Evolutionary conservation across 2,329 filamentous ascomycete species (phyloP), one percentile per base, ranked within the genome.

Genomic region (Bipolaris oryzae): DNA sequence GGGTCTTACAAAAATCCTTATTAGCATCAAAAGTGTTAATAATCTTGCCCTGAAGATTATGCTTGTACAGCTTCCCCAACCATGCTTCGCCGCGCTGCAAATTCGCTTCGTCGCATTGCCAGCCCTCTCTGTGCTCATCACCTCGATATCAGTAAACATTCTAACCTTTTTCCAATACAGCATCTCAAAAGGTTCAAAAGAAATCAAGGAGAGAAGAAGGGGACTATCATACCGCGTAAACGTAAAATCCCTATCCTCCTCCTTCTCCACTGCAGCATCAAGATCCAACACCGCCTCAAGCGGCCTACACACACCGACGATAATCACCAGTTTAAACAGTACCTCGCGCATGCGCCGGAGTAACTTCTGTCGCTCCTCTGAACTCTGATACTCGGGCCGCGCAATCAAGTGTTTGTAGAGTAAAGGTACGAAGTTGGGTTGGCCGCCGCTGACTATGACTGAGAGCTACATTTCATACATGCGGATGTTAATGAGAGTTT

Each of bases 251-350:
- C 80, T 82, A 63, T 89, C 86, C 67, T 87, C 85, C 0, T 77
- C 78, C 23, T 69, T 72, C 28, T 31, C 28, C 61, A 86, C 84
- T 9, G 83, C 68, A 15, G 78, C 75, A 54, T 74, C 77, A 50
- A 87, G 86, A n/a, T 80, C 77, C 7, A 87, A 76, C 41, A 87
- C 82, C 1, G 84, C 81, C 63, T 87, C 85, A 4, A 89, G 72
- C 7, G 85, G 85, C 66, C 87, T 88, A 71, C 84, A 86, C 0
- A 88, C 84, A 0, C 87, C 87, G 15, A 87, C 79, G 2, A 88
- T 76, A 11, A 65, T 60, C 2, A 85, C 78, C n/a, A 80, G 74
- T 72, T 89, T 88, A 55, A 89, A 71, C 11, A 89, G 75, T 0
- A 80, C 81, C 71, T 89, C 87, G 41, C 86, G 80, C 2, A 86